Evolutionary conservation across 192 early-diverging fungal genomes (phyloP), one percentile per base, ranked within the genome.

Genomic region (Coemansia sp.): DNA sequence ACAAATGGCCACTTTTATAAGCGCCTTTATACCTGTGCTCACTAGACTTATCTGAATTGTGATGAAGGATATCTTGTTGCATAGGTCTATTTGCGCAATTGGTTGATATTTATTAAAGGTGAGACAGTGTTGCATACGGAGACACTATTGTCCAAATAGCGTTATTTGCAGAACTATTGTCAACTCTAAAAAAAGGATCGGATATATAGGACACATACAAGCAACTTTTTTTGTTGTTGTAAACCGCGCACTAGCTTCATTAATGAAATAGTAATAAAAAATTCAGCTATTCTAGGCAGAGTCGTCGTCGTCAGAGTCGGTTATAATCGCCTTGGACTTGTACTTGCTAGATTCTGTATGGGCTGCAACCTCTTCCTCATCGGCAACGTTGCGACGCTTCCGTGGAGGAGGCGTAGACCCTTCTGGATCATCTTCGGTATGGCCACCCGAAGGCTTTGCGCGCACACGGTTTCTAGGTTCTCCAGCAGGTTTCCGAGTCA

Each of bases 321-420:
- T 56, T 20, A 76, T 24, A 30, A 67, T 64, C 13, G 74, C 68
- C 74, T 76, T 76, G 10, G 74, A 76, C 55, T 76, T 76, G 68
- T 67, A 67, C 41, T 64, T 70, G 22, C 44, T 53, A 20, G 47
- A 15, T 10, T 34, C 47, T 4, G 87, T n/a, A 90, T 93, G 15
- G 93, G 86, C 24, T 22, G 47, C 6, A 20, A 9, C n/a, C 0
- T 50, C 47, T 9, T 50, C 47, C 8, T 50, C 6, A 20, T 47
- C 59, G 93, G 81, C 68, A 95, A 83, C 86, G 93, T 84, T 84
- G 93, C 15, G 62, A 22, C 62, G 62, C 22, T 80, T 88, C 89
- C 83, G 94, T 91, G 68, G 86, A 84, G 94, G 92, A 90, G 90
- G 91, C 55, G 84, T 78, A 15, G 94, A 83, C 52, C 91, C 93